These are phyloP conservation scores for Colletotrichum chlorophyti DNA, from an alignment of 2,329 filamentous ascomycete species.

Conservation along the genomic window DNA sequence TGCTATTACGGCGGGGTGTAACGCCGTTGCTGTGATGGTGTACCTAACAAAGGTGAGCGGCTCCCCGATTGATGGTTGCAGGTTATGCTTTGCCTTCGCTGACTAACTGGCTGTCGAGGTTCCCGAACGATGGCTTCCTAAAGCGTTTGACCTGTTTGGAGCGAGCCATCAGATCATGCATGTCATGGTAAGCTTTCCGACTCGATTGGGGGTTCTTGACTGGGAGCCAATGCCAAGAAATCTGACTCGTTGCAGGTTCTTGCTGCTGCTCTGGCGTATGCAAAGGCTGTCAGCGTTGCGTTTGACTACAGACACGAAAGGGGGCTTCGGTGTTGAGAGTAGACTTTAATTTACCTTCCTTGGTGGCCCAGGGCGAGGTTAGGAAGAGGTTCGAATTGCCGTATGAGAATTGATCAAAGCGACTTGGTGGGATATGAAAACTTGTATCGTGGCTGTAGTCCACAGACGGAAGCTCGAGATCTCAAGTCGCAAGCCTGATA, in stretches of 20 bases:
- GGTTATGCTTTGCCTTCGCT: not conserved
- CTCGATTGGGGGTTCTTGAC: not conserved
- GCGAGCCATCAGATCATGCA: slow-evolving; percentile 58
- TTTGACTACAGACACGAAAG: slow-evolving; percentile 12
- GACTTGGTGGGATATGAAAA: too few relatives aligned
- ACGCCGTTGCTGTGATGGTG: slow-evolving; percentile 10
- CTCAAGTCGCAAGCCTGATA: not conserved
- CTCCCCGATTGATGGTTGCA: not conserved
- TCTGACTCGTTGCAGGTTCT: slow-evolving; percentile 31
- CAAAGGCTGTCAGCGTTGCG: not conserved
- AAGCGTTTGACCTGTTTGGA: slow-evolving; percentile 52
- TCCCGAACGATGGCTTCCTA: slow-evolving; percentile 50
- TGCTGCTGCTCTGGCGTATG: slow-evolving; percentile 34
- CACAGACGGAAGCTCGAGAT: too few relatives aligned
- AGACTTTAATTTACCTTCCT: rapidly evolving
- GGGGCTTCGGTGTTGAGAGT: not conserved
- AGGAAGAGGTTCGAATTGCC: too few relatives aligned
- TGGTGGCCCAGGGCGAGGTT: too few relatives aligned
- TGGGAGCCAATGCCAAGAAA: not conserved
- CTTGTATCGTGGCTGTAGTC: too few relatives aligned
- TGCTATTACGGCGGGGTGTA: slow-evolving; percentile 13
- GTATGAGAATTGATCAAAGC: too few relatives aligned
- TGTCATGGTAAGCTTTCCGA: slow-evolving; percentile 41
- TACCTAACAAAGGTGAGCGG: slow-evolving; percentile 22
- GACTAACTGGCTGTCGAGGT: slow-evolving; percentile 37